phyloP scores from a whole-genome alignment of 352 stramenopile species.

The Albugo laibachii region DNA sequence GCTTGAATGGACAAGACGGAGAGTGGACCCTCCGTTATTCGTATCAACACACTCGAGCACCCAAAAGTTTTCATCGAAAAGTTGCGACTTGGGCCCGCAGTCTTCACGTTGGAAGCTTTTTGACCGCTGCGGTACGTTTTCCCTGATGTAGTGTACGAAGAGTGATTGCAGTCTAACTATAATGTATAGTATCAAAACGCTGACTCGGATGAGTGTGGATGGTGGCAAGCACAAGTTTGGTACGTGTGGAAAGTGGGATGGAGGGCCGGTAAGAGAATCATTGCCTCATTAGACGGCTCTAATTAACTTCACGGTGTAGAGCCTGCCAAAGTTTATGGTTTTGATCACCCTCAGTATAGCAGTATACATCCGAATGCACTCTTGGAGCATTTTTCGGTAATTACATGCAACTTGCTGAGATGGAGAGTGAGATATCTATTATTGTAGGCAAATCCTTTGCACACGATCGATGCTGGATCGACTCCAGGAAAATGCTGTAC shows the following conservation, averaged over 20 bases:
- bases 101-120: slow-evolving; percentile 28
- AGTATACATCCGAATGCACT: slow-evolving; percentile 26
- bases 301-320: slow-evolving; percentile 8
- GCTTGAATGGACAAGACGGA: slow-evolving; percentile 49
- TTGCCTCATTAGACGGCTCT: background rate
- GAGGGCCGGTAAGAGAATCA: slow-evolving; percentile 18
- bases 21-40: slow-evolving; percentile 28
- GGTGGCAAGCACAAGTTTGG: slow-evolving; percentile 75
- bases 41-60: slow-evolving; percentile 7
- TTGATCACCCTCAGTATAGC: slow-evolving; percentile 16
- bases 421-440: background rate
- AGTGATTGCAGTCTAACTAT: background rate
- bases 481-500: slow-evolving; percentile 19
- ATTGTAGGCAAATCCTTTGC: slow-evolving; percentile 29
- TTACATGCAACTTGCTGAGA: background rate
- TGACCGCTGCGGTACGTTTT: slow-evolving; percentile 36
- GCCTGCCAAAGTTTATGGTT: slow-evolving; percentile 28
- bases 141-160: background rate
- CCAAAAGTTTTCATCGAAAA: slow-evolving; percentile 21
- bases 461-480: slow-evolving; percentile 49
- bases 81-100: slow-evolving; percentile 38
- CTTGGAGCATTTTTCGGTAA: slow-evolving; percentile 32
- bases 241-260: slow-evolving; percentile 54
- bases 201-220: slow-evolving; percentile 32
- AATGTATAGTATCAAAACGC: slow-evolving; percentile 39